Percentiles rank a stretch among this genome's conserved stretches.
phyloP scores from a whole-genome alignment of 2,329 filamentous ascomycete genomes.

The Exserohilum turcica region DNA sequence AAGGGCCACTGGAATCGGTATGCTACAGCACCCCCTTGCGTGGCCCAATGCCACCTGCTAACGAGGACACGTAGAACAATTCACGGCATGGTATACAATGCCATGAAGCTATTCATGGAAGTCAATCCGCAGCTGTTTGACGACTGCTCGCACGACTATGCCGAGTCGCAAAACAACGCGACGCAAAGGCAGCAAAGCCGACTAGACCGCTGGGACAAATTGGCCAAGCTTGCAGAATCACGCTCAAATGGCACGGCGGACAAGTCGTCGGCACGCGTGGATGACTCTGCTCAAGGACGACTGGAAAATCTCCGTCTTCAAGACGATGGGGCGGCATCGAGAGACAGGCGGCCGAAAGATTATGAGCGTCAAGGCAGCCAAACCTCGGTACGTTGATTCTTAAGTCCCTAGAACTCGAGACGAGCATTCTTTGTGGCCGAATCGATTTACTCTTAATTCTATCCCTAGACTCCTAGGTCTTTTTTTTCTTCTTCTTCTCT shows the following conservation, averaged over 20 bases:
- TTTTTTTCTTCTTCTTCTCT: slow-evolving; percentile 37
- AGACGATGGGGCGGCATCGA: slow-evolving; percentile 63
- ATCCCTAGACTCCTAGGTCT: slow-evolving; percentile 46
- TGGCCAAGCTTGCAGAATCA: slow-evolving; percentile 78
- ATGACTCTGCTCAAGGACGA: slow-evolving; percentile 82
- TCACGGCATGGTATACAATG: slow-evolving; percentile 99
- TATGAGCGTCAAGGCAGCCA: slow-evolving; percentile 48
- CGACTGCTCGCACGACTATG: slow-evolving; percentile 97
- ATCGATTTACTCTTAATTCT: slow-evolving; percentile 51
- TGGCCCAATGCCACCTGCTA: slow-evolving; percentile 15
- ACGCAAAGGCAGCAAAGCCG: slow-evolving; percentile 81
- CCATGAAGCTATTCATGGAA: slow-evolving; percentile 99
- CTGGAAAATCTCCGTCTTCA: slow-evolving; percentile 89
- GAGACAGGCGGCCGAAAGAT: slow-evolving; percentile 48
- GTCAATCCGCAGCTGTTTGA: slow-evolving; percentile 98
- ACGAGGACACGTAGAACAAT: slow-evolving; percentile 72
- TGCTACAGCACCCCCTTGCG: slow-evolving; percentile 31
- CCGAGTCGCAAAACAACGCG: slow-evolving; percentile 91
- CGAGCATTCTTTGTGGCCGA: slow-evolving; percentile 47
- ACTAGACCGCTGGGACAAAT: slow-evolving; percentile 85
- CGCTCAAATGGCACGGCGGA: slow-evolving; percentile 59
- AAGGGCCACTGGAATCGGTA: slow-evolving; percentile 99
- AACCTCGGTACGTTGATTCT: slow-evolving; percentile 53
- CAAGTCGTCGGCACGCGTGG: slow-evolving; percentile 55
- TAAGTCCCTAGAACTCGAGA: slow-evolving; percentile 48